phyloP scores from a whole-genome alignment of 768 basidiomycete genomes.

The Crucibulum laeve region DNA sequence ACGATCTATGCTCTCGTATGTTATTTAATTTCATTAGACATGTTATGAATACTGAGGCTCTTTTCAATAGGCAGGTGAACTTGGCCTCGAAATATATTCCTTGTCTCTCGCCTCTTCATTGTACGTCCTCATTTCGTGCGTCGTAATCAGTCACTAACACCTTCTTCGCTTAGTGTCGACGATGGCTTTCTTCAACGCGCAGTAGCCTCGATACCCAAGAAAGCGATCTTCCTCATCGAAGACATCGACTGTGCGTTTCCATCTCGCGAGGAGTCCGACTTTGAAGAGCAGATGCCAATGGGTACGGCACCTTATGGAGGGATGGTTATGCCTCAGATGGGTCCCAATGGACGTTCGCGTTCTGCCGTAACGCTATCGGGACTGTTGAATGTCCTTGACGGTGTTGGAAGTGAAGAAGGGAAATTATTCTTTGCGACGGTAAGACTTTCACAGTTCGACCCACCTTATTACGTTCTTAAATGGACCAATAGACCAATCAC shows the following conservation, averaged over 20 bases:
- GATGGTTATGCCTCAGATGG: slow-evolving; percentile 5
- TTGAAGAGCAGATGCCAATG: slow-evolving; percentile 8
- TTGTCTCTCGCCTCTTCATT: slow-evolving; percentile 46
- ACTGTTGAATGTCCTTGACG: slow-evolving; percentile 55
- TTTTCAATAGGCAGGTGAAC: slow-evolving; percentile 45
- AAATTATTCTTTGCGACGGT: slow-evolving; percentile 60
- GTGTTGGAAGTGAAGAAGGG: slow-evolving; percentile 58
- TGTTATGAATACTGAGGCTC: neutral
- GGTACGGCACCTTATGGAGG: slow-evolving; percentile 2
- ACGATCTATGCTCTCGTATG: slow-evolving; percentile 50
- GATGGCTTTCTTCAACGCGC: slow-evolving; percentile 44
- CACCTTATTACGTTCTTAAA: neutral
- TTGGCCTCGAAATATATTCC: slow-evolving; percentile 81
- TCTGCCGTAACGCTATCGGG: slow-evolving; percentile 48
- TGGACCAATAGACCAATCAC: slow-evolving; percentile 40
- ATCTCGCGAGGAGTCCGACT: slow-evolving; percentile 36
- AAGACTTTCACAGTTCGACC: slow-evolving; percentile 8
- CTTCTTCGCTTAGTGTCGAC: slow-evolving; percentile 32
- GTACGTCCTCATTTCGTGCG: slow-evolving; percentile 22
- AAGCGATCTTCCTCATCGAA: slow-evolving; percentile 53
- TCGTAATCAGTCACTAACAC: slow-evolving; percentile 1
- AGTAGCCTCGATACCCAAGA: slow-evolving; percentile 41
- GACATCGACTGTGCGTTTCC: slow-evolving; percentile 61
- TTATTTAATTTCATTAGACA: neutral
- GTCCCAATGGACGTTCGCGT: slow-evolving; percentile 7